Evolutionary conservation across 306 rosid species (phyloP).

Genomic region (Hylodesmum podocarpum): DNA sequence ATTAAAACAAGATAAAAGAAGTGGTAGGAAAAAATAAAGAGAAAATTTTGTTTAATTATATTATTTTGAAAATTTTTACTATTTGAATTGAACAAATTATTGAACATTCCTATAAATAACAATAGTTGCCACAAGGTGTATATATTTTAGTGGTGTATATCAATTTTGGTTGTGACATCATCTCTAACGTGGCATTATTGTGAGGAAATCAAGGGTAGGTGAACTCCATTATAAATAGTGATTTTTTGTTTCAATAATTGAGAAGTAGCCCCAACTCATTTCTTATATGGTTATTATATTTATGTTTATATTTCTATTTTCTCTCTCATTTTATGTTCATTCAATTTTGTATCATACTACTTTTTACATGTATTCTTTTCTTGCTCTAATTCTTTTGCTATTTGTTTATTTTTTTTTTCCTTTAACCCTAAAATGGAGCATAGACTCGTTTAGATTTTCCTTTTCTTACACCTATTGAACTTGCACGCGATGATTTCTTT

Average conservation of each 20-base stretch:
- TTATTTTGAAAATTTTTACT: background rate
- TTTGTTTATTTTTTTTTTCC: too few relatives aligned
- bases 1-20: background rate
- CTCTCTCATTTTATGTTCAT: too few relatives aligned
- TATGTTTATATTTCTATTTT: too few relatives aligned
- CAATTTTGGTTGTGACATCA: background rate
- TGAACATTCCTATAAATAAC: too few relatives aligned
- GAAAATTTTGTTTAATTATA: background rate
- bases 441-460: too few relatives aligned
- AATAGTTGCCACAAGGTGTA: background rate
- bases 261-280: slow-evolving; percentile 21
- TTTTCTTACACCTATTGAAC: slow-evolving; percentile 1
- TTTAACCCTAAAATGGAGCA: too few relatives aligned
- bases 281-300: too few relatives aligned
- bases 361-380: too few relatives aligned
- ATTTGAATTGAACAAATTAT: background rate
- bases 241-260: slow-evolving; percentile 40
- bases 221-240: slow-evolving; percentile 38
- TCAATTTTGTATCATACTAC: too few relatives aligned
- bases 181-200: slow-evolving; percentile 11
- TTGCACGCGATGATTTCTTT: background rate
- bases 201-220: slow-evolving; percentile 34
- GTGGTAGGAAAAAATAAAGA: background rate
- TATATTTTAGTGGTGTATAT: background rate
- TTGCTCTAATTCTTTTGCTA: too few relatives aligned